Conservation (phyloP, 176 grass and related monocot species). For the Oryza rufipogon region DNA sequence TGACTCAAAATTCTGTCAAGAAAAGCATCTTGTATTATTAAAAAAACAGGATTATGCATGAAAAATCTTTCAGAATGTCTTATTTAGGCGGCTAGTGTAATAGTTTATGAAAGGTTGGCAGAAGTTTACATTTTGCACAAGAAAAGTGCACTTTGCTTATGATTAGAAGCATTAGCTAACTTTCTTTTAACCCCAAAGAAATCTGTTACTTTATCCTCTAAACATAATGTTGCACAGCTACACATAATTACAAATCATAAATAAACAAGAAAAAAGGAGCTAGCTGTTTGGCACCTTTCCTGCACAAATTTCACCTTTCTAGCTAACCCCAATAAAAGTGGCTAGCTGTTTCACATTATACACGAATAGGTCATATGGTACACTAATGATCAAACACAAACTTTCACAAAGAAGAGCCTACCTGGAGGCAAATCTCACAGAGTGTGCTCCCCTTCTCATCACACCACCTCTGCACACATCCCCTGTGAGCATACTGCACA, state of each 20-base stretch:
- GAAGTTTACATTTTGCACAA: conserved; percentile 13
- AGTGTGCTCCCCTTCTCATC: conserved; percentile 88
- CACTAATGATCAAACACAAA: neutral
- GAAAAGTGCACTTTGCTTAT: conserved; percentile 28
- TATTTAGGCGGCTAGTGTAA: neutral
- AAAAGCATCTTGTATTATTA: neutral
- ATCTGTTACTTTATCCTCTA: conserved; percentile 30
- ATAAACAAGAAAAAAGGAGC: neutral
- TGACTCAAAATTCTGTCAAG: conserved; percentile 75
- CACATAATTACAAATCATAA: conserved; percentile 23
- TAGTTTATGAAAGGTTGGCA: conserved; percentile 25
- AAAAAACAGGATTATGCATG: neutral
- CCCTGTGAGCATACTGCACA: conserved; percentile 80
- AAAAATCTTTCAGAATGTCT: neutral
- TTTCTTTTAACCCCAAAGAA: conserved; percentile 43
- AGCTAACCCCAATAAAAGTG: neutral
- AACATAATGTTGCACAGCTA: conserved; percentile 32
- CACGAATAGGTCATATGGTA: neutral
- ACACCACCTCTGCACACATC: conserved; percentile 97
- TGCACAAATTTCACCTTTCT: conserved; percentile 21
- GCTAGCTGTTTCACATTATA: neutral
- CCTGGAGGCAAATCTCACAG: conserved; percentile 96
- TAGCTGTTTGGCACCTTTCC: conserved; percentile 2
- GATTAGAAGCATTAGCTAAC: conserved; percentile 38
- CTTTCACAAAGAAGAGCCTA: conserved; percentile 31